Evolutionary conservation across 495 filamentous ascomycete genomes (phyloP).

Genomic region (Penicillium cataractarum): DNA sequence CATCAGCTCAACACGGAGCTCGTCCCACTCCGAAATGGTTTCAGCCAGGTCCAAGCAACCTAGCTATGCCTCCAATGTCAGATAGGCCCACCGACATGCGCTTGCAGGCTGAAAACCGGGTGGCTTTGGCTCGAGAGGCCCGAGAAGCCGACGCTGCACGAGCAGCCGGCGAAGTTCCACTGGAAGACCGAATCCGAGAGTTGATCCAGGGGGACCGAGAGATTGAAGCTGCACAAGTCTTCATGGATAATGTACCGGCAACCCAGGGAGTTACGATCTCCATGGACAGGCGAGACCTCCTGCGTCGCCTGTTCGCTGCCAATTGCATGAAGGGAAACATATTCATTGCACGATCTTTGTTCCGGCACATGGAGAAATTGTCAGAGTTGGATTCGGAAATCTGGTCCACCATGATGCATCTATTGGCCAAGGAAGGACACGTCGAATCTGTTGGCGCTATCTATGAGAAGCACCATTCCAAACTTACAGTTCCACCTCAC

Average conservation of each 20-base stretch:
- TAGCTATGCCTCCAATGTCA: neutral
- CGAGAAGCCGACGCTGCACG: constrained; percentile 12
- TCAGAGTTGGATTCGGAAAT: constrained; percentile 36
- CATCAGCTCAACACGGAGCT: neutral
- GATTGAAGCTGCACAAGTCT: constrained; percentile 47
- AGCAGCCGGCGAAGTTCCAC: constrained; percentile 7
- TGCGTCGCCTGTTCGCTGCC: constrained; percentile 34
- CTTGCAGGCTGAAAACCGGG: constrained; percentile 9
- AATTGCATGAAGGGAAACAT: constrained; percentile 48
- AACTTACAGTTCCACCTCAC: constrained; percentile 32
- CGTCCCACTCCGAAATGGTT: neutral
- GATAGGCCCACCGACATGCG: neutral
- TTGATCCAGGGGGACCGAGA: constrained; percentile 27
- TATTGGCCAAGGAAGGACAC: constrained; percentile 44
- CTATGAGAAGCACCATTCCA: constrained; percentile 35
- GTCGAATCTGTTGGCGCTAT: constrained; percentile 44
- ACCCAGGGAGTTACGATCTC: constrained; percentile 27
- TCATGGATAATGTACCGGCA: constrained; percentile 33
- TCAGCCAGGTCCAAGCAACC: neutral
- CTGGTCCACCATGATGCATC: constrained; percentile 46
- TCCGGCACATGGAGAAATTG: constrained; percentile 41
- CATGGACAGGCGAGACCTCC: constrained; percentile 35
- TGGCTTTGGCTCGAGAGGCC: constrained; percentile 20
- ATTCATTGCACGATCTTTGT: constrained; percentile 44
- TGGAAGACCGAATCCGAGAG: constrained; percentile 19